phyloP scores from a whole-genome alignment of 2,329 filamentous ascomycete species.

The Chalara sp. region DNA sequence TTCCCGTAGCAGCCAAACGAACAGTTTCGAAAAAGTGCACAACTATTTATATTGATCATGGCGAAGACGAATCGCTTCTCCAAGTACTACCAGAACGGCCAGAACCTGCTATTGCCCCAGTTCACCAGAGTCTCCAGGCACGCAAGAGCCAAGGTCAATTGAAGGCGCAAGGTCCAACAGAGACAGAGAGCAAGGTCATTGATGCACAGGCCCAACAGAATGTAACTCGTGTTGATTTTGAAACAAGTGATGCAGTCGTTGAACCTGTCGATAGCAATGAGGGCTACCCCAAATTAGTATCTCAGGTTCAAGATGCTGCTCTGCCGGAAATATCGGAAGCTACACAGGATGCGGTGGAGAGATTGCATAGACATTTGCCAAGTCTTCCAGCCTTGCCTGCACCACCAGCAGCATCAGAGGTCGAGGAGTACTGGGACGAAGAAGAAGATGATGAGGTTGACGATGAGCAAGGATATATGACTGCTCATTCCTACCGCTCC shows the following conservation, averaged over 20 bases:
- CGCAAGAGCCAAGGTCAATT: conserved; percentile 25
- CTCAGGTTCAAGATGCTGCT: conserved; percentile 5
- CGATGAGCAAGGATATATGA: conserved; percentile 64
- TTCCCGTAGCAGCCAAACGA: conserved; percentile 33
- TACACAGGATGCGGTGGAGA: conserved; percentile 2
- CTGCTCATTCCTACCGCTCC: conserved; percentile 71
- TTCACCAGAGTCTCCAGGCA: conserved; percentile 22
- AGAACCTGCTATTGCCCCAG: conserved; percentile 22
- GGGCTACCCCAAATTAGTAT: conserved; percentile 2
- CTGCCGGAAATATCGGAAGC: conserved; percentile 1
- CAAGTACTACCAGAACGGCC: conserved; percentile 17
- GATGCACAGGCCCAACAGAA: conserved; percentile 9
- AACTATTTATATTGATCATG: conserved; percentile 46
- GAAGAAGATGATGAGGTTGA: conserved; percentile 67
- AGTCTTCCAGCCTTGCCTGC: conserved; percentile 1
- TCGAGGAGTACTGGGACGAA: conserved; percentile 73
- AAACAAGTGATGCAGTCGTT: conserved; percentile 14
- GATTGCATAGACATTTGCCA: conserved; percentile 12
- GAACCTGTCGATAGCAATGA: conserved; percentile 6
- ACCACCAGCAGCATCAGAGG: conserved; percentile 35
- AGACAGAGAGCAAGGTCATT: conserved; percentile 18
- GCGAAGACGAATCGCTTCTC: conserved; percentile 18
- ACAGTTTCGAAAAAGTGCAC: conserved; percentile 44
- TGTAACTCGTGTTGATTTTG: conserved; percentile 9
- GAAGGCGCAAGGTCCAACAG: conserved; percentile 15